These are phyloP conservation scores for Emmonsiellopsis sp. DNA, from an alignment of 2,329 filamentous ascomycete genomes.

Conservation along the genomic window DNA sequence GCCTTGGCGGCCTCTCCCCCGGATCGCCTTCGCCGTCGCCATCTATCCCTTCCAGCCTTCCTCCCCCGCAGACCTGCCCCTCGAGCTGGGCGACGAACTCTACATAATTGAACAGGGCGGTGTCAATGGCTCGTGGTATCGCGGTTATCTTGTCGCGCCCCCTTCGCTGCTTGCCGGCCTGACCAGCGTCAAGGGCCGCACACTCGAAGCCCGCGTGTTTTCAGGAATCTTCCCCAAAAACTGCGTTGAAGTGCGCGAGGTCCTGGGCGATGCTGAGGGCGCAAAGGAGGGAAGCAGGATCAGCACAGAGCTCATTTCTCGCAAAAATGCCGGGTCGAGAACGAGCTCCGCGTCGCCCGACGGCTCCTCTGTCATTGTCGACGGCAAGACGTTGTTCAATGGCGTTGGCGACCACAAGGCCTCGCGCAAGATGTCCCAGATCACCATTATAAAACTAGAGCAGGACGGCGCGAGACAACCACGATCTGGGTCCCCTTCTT, in stretches of 20 bases:
- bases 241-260: conserved; percentile 90
- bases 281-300: conserved; percentile 13
- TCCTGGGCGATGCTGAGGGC: conserved; percentile 63
- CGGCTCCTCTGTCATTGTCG: neutral
- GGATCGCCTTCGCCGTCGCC: conserved; percentile 96
- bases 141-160: conserved; percentile 89
- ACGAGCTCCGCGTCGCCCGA: conserved; percentile 16
- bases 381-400: conserved; percentile 5
- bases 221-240: conserved; percentile 95
- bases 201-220: conserved; percentile 89
- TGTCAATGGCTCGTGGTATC: conserved; percentile 75
- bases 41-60: conserved; percentile 86
- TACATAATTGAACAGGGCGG: conserved; percentile 98
- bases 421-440: conserved; percentile 30
- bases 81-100: conserved; percentile 95
- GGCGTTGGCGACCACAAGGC: conserved; percentile 23
- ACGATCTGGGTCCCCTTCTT: conserved; percentile 21
- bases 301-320: conserved; percentile 25
- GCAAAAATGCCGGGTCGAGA: conserved; percentile 17
- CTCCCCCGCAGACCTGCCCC: conserved; percentile 79
- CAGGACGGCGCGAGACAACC: conserved; percentile 22
- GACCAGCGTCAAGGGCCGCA: conserved; percentile 83
- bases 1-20: conserved; percentile 95
- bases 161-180: conserved; percentile 86
- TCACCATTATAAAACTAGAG: conserved; percentile 28